Conservation (phyloP, 257 asterid species). For the Nicotiana paniculata region DNA sequence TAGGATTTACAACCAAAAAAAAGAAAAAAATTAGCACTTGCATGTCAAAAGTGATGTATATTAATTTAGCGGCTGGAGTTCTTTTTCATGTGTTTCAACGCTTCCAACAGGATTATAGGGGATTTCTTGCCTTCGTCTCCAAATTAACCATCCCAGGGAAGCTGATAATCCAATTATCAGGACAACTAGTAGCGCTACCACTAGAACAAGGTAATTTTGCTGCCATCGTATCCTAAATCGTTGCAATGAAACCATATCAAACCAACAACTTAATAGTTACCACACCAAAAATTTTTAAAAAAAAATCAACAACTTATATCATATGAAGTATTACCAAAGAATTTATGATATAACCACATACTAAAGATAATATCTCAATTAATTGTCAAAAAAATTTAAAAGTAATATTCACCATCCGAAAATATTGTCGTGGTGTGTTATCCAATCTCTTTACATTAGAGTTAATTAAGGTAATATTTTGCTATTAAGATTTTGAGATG, state of each 20-base stretch:
- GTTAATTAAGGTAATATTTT: too few species aligned
- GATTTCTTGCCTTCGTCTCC: slow-evolving; percentile 35
- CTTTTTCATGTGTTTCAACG: slow-evolving; percentile 56
- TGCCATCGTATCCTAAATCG: slow-evolving; percentile 57
- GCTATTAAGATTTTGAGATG: too few species aligned
- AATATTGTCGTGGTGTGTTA: too few species aligned
- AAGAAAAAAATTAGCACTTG: background rate
- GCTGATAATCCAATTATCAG: slow-evolving; percentile 42
- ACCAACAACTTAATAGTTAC: background rate
- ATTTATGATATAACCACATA: too few species aligned
- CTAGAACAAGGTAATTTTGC: slow-evolving; percentile 32
- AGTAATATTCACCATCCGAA: too few species aligned
- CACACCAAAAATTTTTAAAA: too few species aligned
- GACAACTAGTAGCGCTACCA: slow-evolving; percentile 22
- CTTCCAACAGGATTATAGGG: slow-evolving; percentile 77
- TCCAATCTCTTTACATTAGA: too few species aligned
- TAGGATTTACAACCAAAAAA: background rate
- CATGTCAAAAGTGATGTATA: background rate
- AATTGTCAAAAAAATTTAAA: too few species aligned
- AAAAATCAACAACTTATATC: too few species aligned
- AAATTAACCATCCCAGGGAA: slow-evolving; percentile 53
- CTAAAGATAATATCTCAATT: too few species aligned
- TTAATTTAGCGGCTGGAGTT: slow-evolving; percentile 65
- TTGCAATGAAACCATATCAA: slow-evolving; percentile 2
- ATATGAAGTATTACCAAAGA: too few species aligned